phyloP scores from a whole-genome alignment of 2,329 filamentous ascomycete species.

The Endocalyx cinctus region DNA sequence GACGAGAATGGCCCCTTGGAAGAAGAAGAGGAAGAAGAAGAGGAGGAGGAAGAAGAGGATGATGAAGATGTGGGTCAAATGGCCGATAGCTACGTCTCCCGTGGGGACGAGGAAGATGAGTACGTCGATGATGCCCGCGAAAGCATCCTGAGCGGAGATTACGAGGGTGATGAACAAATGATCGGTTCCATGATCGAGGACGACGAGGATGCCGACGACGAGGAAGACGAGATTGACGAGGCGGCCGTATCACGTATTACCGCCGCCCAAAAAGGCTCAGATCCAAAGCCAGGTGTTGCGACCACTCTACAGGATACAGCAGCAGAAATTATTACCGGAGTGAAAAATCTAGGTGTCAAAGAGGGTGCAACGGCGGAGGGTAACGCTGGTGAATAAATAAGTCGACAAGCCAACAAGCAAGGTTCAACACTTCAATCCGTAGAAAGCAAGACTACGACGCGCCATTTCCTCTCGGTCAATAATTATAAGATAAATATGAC shows the following conservation, averaged over 20 bases:
- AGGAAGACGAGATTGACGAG: slow-evolving; percentile 22
- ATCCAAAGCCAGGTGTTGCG: slow-evolving; percentile 20
- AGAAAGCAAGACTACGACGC: too few species aligned
- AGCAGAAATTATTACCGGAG: slow-evolving; percentile 56
- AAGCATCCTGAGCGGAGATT: slow-evolving; percentile 38
- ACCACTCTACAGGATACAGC: slow-evolving; percentile 39
- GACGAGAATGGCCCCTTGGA: slow-evolving; percentile 31
- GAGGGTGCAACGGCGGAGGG: too few species aligned
- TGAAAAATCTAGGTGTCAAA: slow-evolving; percentile 48
- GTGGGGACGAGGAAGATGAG: slow-evolving; percentile 26
- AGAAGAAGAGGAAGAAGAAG: slow-evolving; percentile 34
- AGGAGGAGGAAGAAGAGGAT: slow-evolving; percentile 37
- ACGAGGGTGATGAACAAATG: slow-evolving; percentile 39
- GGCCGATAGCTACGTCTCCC: slow-evolving; percentile 40
- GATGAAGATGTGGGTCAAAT: slow-evolving; percentile 41
- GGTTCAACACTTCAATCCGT: too few species aligned
- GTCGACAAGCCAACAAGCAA: too few species aligned
- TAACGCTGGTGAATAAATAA: too few species aligned
- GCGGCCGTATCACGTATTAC: slow-evolving; percentile 40
- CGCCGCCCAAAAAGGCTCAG: slow-evolving; percentile 19
- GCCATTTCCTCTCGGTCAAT: too few species aligned
- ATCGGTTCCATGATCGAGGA: slow-evolving; percentile 36
- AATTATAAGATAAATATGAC: too few species aligned
- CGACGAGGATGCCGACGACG: slow-evolving; percentile 32
- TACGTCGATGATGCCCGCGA: slow-evolving; percentile 35